A percentile compares a stretch with the other conserved stretches of the same genome.
Evolutionary conservation across 2,329 filamentous ascomycete species (phyloP).

Genomic region (Pseudogymnoascus sp.): DNA sequence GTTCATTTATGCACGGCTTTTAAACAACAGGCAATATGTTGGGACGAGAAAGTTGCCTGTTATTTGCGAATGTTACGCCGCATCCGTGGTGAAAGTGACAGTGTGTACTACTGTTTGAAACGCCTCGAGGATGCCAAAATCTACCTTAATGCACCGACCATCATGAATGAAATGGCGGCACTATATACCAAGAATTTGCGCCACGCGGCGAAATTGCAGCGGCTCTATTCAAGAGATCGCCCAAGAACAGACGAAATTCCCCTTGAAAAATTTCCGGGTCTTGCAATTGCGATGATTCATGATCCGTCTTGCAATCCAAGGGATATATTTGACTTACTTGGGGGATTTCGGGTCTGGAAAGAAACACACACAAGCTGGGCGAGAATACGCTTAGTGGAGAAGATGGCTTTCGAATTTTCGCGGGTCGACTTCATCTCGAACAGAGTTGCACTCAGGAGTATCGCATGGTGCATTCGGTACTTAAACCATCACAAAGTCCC

Average conservation of each 20-base stretch:
- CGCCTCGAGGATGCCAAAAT: neutral
- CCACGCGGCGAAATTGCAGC: neutral
- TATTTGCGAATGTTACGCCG: constrained; percentile 4
- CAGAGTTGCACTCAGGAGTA: constrained; percentile 22
- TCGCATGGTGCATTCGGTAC: constrained; percentile 22
- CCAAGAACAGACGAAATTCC: neutral
- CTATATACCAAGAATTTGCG: neutral
- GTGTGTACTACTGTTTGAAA: neutral
- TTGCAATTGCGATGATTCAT: constrained; percentile 10
- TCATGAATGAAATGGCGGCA: constrained; percentile 6
- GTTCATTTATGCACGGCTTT: constrained; percentile 15
- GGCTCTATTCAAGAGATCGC: constrained; percentile 4
- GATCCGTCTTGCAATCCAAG: neutral
- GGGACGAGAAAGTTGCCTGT: neutral
- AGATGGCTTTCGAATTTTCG: constrained; percentile 26
- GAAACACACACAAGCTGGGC: constrained; percentile 14
- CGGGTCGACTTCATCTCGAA: constrained; percentile 10
- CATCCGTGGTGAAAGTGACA: neutral
- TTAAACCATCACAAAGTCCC: constrained; percentile 19
- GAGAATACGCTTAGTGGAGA: constrained; percentile 18
- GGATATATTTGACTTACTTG: constrained; percentile 3
- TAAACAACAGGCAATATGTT: constrained; percentile 13
- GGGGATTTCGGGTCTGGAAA: constrained; percentile 1
- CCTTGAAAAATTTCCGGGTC: constrained; percentile 5
- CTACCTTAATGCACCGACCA: neutral